Evolutionary conservation across 257 asterid species (phyloP).

Genomic region (Catharanthus roseus): DNA sequence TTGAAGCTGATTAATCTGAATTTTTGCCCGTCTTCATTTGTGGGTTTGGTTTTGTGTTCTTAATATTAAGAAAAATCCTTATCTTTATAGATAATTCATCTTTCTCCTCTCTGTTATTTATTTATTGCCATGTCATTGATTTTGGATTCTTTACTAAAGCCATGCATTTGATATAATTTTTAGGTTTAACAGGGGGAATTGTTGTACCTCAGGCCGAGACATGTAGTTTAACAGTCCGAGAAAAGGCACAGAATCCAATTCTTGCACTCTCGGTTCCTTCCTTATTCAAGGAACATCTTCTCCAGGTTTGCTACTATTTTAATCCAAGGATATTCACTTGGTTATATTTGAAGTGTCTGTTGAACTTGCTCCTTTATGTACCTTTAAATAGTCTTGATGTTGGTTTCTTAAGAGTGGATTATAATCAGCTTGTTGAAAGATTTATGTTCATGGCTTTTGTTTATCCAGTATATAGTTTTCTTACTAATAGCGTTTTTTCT

Average conservation of each 20-base stretch:
- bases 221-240: constrained; percentile 20
- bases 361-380: not conserved
- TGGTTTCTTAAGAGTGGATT: too few species aligned
- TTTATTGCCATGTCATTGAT: not conserved
- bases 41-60: too few species aligned
- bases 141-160: not conserved
- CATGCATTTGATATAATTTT: not conserved
- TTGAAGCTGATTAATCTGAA: too few species aligned
- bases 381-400: too few species aligned
- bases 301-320: constrained; percentile 28
- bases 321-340: not conserved
- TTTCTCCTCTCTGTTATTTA: constrained; percentile 5
- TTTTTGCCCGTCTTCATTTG: too few species aligned
- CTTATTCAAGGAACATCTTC: constrained; percentile 3
- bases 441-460: too few species aligned
- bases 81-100: constrained; percentile 4
- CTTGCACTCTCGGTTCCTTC: constrained; percentile 14
- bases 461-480: too few species aligned
- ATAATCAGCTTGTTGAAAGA: too few species aligned
- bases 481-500: too few species aligned
- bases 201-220: constrained; percentile 12
- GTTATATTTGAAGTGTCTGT: not conserved
- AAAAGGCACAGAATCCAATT: constrained; percentile 15
- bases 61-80: too few species aligned
- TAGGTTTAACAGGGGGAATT: constrained; percentile 27